phyloP scores from a whole-genome alignment of 305 asterid genomes.

The Fraxinus dipetala region DNA sequence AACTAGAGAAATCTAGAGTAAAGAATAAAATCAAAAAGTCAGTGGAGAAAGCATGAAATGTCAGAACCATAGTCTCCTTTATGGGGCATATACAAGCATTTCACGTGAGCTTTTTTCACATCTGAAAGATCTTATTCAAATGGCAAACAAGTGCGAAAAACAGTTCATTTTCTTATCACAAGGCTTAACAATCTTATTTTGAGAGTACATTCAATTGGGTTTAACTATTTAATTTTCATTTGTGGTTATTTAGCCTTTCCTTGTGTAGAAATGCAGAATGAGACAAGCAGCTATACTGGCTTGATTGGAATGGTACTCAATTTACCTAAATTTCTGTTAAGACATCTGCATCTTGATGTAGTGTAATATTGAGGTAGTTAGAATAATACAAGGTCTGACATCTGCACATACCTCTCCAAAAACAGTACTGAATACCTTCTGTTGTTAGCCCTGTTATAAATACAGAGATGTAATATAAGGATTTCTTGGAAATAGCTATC shows the following conservation, averaged over 20 bases:
- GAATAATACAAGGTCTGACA: slow-evolving; percentile 6
- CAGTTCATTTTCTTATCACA: background rate
- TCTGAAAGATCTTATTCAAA: background rate
- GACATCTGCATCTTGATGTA: slow-evolving; percentile 12
- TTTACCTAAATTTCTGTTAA: background rate
- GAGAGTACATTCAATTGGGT: background rate
- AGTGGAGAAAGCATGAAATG: slow-evolving; percentile 4
- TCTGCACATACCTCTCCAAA: slow-evolving; percentile 81
- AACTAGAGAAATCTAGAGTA: background rate
- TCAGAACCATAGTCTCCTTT: background rate
- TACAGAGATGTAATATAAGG: slow-evolving; percentile 20
- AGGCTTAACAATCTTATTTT: background rate
- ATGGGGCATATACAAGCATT: background rate
- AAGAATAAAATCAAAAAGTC: background rate
- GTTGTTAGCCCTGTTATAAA: slow-evolving; percentile 63
- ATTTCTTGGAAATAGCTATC: slow-evolving; percentile 7
- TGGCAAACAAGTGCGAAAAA: background rate
- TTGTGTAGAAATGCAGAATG: background rate
- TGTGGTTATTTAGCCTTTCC: background rate
- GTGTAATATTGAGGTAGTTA: slow-evolving; percentile 21
- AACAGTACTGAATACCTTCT: slow-evolving; percentile 80
- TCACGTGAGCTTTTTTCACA: background rate
- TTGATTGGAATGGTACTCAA: background rate
- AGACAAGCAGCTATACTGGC: background rate
- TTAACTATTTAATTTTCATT: background rate